A percentile compares a stretch with the other conserved stretches of the same genome.
Evolutionary conservation across 495 filamentous ascomycete species (phyloP).

Genomic region (Elasticomyces elasticus): DNA sequence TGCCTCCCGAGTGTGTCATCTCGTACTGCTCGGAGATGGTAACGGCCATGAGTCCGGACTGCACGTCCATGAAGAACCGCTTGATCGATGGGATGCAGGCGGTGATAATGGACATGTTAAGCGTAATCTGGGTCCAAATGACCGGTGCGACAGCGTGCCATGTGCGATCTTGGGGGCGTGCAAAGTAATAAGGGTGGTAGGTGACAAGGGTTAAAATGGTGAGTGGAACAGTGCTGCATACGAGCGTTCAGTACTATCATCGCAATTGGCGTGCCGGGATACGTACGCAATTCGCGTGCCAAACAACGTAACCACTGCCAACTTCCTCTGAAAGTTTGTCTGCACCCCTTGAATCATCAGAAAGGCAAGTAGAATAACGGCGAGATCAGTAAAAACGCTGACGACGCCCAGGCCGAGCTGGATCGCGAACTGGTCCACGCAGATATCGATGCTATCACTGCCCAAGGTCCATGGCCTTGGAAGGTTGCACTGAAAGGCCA

Average conservation of each 20-base stretch:
- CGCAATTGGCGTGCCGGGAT: not conserved
- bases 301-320: not conserved
- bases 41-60: not conserved
- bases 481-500: constrained; percentile 3
- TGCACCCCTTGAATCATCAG: not conserved
- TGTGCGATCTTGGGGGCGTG: not conserved
- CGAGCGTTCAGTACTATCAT: not conserved
- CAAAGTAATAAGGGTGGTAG: no score
- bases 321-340: not conserved
- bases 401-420: not conserved
- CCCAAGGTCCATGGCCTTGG: not conserved
- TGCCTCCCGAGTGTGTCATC: no score
- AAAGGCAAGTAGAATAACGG: not conserved
- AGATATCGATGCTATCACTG: not conserved
- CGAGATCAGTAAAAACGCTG: not conserved
- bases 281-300: not conserved
- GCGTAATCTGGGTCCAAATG: not conserved
- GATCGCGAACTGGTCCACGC: not conserved
- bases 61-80: constrained; percentile 4
- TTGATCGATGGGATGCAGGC: constrained; percentile 9
- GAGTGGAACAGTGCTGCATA: not conserved
- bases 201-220: not conserved
- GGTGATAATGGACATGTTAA: constrained; percentile 2
- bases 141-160: not conserved
- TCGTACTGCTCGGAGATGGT: not conserved